Percentiles rank a stretch among this genome's conserved stretches.
Evolutionary conservation across 2,329 filamentous ascomycete species (phyloP).

Genomic region (Tothia fuscella): DNA sequence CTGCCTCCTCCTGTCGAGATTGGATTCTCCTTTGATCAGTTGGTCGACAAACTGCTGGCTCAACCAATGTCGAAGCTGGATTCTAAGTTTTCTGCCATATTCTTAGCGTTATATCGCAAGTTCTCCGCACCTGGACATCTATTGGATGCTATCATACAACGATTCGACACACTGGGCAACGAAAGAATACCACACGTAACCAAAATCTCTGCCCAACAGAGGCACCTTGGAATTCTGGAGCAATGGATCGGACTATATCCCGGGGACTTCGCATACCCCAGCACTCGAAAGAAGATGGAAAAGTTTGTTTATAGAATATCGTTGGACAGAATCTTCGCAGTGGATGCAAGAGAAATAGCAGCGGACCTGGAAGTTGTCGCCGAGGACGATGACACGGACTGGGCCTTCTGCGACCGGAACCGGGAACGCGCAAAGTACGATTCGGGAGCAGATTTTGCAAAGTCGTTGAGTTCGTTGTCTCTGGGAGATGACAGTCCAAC

Average conservation of each 20-base stretch:
- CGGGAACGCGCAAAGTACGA: conserved; percentile 31
- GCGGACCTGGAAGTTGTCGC: conserved; percentile 62
- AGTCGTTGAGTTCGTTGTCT: conserved; percentile 1
- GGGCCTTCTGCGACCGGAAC: conserved; percentile 72
- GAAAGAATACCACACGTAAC: conserved; percentile 59
- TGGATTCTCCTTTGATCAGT: conserved; percentile 40
- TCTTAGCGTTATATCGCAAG: conserved; percentile 86
- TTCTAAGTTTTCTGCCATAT: conserved; percentile 75
- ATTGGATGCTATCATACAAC: conserved; percentile 63
- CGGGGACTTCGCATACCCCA: conserved; percentile 76
- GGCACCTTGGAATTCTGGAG: conserved; percentile 71
- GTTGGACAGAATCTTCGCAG: conserved; percentile 67
- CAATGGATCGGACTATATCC: conserved; percentile 87
- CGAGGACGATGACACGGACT: conserved; percentile 85
- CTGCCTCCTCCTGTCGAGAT: conserved; percentile 41
- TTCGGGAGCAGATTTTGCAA: conserved; percentile 19
- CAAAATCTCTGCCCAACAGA: conserved; percentile 68
- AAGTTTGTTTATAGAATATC: conserved; percentile 67
- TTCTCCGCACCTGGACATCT: conserved; percentile 75
- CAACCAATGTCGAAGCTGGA: conserved; percentile 79
- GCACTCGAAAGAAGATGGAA: conserved; percentile 58
- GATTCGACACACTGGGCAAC: conserved; percentile 52
- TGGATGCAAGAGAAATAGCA: conserved; percentile 75
- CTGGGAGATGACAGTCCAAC: neutral
- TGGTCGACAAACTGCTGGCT: conserved; percentile 73